These are phyloP conservation scores for Verticillium isaacii DNA, from an alignment of 2,329 filamentous ascomycete species.

Conservation along the genomic window DNA sequence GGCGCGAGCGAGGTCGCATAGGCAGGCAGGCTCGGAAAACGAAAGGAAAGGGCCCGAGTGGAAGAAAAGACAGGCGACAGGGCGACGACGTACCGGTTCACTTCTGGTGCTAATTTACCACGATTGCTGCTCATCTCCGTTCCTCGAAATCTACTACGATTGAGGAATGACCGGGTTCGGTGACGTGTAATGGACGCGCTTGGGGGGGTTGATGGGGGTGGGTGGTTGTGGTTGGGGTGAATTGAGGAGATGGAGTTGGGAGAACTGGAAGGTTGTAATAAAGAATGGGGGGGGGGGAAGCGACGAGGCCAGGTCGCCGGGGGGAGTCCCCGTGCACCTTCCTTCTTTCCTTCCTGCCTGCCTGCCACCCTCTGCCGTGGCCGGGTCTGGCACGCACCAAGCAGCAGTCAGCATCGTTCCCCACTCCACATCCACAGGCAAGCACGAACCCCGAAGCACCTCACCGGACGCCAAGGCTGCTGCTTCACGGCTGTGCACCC, in stretches of 20 bases:
- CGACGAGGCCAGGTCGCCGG: conserved; percentile 11
- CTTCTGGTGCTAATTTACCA: conserved; percentile 98
- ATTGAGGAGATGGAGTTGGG: conserved; percentile 10
- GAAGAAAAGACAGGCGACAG: conserved; percentile 5
- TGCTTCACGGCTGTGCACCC: background rate
- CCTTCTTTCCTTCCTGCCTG: background rate
- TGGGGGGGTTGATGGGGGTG: conserved; percentile 19
- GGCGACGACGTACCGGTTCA: conserved; percentile 73
- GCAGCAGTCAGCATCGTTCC: background rate
- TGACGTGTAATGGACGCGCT: conserved; percentile 17
- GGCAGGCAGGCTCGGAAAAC: background rate
- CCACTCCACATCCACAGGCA: background rate
- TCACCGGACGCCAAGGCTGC: background rate
- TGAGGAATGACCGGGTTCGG: conserved; percentile 10
- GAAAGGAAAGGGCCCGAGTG: background rate
- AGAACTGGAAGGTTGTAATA: conserved; percentile 8
- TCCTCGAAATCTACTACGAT: conserved; percentile 27
- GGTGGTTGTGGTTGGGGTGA: conserved; percentile 5
- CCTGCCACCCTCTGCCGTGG: background rate
- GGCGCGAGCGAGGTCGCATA: conserved; percentile 1
- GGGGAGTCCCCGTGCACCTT: background rate
- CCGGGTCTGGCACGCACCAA: background rate
- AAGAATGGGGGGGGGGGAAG: conserved; percentile 14
- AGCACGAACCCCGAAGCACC: background rate
- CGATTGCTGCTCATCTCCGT: conserved; percentile 94